Conservation (phyloP, 805 yeast species). For the Cyberlindnera mycetangii region DNA sequence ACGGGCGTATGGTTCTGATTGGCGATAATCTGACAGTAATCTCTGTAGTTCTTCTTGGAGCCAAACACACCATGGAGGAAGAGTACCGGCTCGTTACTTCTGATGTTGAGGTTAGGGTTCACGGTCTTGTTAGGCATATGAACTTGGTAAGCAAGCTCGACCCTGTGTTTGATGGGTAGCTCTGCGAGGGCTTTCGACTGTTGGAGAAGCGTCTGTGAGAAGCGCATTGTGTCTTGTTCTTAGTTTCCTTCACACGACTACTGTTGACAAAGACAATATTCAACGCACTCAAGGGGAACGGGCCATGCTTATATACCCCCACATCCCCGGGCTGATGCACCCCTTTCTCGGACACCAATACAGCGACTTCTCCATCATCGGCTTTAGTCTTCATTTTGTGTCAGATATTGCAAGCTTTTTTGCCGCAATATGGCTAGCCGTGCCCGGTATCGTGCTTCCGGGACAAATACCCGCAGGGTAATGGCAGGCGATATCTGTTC, state of each 20-base stretch:
- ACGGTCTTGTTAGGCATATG: constrained; percentile 29
- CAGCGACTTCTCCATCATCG: constrained; percentile 1
- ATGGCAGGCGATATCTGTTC: background rate
- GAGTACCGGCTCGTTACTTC: constrained; percentile 34
- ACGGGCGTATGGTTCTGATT: constrained; percentile 32
- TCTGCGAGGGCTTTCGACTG: constrained; percentile 9
- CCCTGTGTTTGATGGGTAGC: constrained; percentile 22
- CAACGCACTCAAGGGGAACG: background rate
- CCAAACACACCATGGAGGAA: constrained; percentile 51
- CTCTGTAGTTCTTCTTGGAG: constrained; percentile 38
- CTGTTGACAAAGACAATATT: no score
- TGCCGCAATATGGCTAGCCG: constrained; percentile 1
- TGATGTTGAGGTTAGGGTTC: constrained; percentile 23
- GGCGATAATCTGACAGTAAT: constrained; percentile 36
- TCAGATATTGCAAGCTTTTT: constrained; percentile 4
- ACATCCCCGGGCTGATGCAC: background rate
- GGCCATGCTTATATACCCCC: background rate
- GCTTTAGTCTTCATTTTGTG: constrained; percentile 11
- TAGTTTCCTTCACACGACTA: background rate
- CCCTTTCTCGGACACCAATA: background rate
- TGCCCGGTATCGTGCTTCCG: constrained; percentile 8
- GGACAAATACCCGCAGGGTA: constrained; percentile 1
- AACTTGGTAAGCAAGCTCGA: constrained; percentile 24
- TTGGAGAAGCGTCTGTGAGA: constrained; percentile 6
- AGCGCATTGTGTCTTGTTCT: constrained; percentile 8